phyloP scores from a whole-genome alignment of 108 stramenopile species.

The Skeletonema menzelii region DNA sequence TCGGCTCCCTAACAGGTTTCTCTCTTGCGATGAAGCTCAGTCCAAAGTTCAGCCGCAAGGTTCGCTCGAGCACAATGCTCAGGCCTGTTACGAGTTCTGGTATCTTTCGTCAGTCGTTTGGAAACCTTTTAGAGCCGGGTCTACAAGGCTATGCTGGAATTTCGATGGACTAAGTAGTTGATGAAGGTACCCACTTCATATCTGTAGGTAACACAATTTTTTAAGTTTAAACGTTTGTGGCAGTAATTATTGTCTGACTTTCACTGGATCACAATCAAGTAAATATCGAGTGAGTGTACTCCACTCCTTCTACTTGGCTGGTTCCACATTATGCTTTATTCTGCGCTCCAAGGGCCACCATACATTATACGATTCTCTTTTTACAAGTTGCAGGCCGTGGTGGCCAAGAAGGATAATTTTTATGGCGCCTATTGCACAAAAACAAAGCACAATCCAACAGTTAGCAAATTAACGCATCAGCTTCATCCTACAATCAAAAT shows the following conservation, averaged over 20 bases:
- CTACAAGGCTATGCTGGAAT: conserved; percentile 2
- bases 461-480: neutral
- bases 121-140: conserved; percentile 20
- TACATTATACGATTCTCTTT: no score
- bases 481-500: neutral
- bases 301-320: no score
- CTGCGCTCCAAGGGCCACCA: no score
- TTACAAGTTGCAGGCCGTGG: no score
- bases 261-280: neutral
- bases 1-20: conserved; percentile 59
- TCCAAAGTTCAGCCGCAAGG: conserved; percentile 24
- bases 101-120: conserved; percentile 18
- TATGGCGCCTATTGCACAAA: no score
- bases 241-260: neutral
- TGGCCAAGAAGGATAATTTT: no score
- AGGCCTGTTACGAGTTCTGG: conserved; percentile 15
- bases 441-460: neutral
- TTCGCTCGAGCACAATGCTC: conserved; percentile 19
- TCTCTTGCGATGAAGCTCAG: conserved; percentile 59
- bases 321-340: no score
- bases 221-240: no score
- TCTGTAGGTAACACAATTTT: neutral
- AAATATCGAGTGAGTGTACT: neutral
- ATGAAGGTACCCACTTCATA: neutral
- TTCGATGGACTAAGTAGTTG: neutral